Percentiles rank a stretch among this genome's conserved stretches.
phyloP scores from a whole-genome alignment of 2,329 filamentous ascomycete genomes.

The Escovopsis sp. region DNA sequence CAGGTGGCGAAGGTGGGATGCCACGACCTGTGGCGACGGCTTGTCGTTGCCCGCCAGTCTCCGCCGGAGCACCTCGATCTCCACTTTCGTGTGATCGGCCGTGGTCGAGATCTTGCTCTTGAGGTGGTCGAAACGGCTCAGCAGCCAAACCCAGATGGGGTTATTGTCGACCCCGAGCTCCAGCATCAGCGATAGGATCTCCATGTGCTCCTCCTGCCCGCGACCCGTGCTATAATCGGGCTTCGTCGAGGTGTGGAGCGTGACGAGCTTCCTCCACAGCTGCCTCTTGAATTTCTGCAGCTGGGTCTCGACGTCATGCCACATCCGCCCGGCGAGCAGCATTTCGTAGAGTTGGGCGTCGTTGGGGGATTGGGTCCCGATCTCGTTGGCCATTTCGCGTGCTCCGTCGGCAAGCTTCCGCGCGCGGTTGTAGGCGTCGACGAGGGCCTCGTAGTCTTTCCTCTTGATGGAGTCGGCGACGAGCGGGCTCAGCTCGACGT shows the following conservation, averaged over 20 bases:
- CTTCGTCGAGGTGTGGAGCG: conserved; percentile 44
- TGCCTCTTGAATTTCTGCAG: conserved; percentile 79
- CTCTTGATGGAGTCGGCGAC: conserved; percentile 78
- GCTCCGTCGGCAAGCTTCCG: conserved; percentile 69
- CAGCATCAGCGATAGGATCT: conserved; percentile 76
- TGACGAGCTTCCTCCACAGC: conserved; percentile 68
- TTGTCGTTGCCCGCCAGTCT: conserved; percentile 62
- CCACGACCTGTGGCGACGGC: conserved; percentile 53
- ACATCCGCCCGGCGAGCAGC: conserved; percentile 81
- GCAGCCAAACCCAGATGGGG: conserved; percentile 90
- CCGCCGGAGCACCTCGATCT: conserved; percentile 81
- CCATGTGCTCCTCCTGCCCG: conserved; percentile 73
- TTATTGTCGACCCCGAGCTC: conserved; percentile 92
- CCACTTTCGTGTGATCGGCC: conserved; percentile 75
- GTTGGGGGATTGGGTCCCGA: conserved; percentile 43
- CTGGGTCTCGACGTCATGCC: conserved; percentile 83
- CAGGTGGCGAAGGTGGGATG: conserved; percentile 62
- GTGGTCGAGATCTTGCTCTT: conserved; percentile 70
- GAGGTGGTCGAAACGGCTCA: conserved; percentile 77
- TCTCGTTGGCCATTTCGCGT: conserved; percentile 46
- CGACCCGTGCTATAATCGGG: conserved; percentile 33
- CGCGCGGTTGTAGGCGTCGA: conserved; percentile 79
- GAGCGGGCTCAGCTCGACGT: conserved; percentile 66
- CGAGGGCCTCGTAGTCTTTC: conserved; percentile 75
- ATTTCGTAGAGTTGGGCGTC: conserved; percentile 78